Evolutionary conservation across 2,329 filamentous ascomycete species (phyloP).

Genomic region (Calonectria pseudoreteaudii): DNA sequence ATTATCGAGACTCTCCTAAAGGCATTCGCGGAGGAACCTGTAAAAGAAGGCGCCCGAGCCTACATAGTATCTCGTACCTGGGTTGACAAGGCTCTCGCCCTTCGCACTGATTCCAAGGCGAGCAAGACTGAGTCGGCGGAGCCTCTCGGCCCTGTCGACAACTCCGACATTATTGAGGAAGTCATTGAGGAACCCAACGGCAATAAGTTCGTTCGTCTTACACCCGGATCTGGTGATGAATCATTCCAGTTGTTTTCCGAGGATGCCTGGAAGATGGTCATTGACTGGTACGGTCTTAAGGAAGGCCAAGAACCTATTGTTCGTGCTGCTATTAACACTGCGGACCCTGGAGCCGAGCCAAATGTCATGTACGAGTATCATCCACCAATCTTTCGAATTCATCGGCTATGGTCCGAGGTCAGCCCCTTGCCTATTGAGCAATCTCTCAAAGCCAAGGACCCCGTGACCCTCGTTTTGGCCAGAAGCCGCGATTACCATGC

Average conservation of each 20-base stretch:
- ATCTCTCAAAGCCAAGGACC: constrained; percentile 69
- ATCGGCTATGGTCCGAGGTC: constrained; percentile 77
- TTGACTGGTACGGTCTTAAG: constrained; percentile 84
- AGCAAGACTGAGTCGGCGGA: constrained; percentile 70
- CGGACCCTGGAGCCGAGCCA: constrained; percentile 63
- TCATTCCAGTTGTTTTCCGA: constrained; percentile 83
- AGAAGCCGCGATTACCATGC: constrained; percentile 78
- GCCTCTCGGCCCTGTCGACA: constrained; percentile 83
- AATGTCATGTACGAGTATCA: constrained; percentile 87
- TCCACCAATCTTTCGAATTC: constrained; percentile 85
- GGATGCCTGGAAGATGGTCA: constrained; percentile 84
- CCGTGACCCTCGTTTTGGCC: constrained; percentile 73
- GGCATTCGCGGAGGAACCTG: constrained; percentile 62
- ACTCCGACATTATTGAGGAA: constrained; percentile 81
- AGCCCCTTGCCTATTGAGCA: constrained; percentile 69
- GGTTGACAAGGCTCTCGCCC: constrained; percentile 78
- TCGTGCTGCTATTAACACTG: constrained; percentile 82
- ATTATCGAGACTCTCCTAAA: constrained; percentile 74
- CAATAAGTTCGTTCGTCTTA: constrained; percentile 77
- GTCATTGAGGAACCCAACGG: constrained; percentile 63
- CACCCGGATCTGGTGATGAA: constrained; percentile 74
- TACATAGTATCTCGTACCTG: constrained; percentile 85
- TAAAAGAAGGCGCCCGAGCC: constrained; percentile 79
- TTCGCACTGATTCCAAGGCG: constrained; percentile 69
- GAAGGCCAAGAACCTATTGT: constrained; percentile 77